These are phyloP conservation scores for Sarocladiaceae sp. DNA, from an alignment of 2,329 filamentous ascomycete genomes.

Conservation along the genomic window DNA sequence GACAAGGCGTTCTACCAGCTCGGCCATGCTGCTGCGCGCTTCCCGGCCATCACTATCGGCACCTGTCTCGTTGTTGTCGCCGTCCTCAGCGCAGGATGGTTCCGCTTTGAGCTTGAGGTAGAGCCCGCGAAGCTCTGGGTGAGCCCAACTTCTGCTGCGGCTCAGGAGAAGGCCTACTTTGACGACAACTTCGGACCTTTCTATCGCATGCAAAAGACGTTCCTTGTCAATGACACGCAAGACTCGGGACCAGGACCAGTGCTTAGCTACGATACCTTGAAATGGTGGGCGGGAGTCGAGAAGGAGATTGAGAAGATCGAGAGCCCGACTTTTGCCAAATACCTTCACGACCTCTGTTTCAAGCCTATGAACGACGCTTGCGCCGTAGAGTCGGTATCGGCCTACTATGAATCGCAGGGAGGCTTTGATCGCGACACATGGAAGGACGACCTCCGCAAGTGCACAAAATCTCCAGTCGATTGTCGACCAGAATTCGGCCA, in stretches of 20 bases:
- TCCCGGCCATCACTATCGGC: slow-evolving; percentile 78
- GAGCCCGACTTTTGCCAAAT: slow-evolving; percentile 63
- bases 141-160: slow-evolving; percentile 86
- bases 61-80: slow-evolving; percentile 70
- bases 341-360: slow-evolving; percentile 83
- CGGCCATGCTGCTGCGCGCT: slow-evolving; percentile 75
- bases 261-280: slow-evolving; percentile 79
- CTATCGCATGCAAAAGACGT: slow-evolving; percentile 89
- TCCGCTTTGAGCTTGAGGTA: slow-evolving; percentile 82
- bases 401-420: slow-evolving; percentile 57
- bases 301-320: slow-evolving; percentile 68
- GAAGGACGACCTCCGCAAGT: slow-evolving; percentile 67
- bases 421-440: slow-evolving; percentile 48
- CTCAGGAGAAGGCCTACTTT: slow-evolving; percentile 90
- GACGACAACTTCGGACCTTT: slow-evolving; percentile 93
- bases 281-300: slow-evolving; percentile 94
- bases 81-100: slow-evolving; percentile 81
- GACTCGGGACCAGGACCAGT: slow-evolving; percentile 66
- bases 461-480: slow-evolving; percentile 73
- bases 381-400: slow-evolving; percentile 87
- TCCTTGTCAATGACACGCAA: slow-evolving; percentile 83
- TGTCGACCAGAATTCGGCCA: slow-evolving; percentile 89
- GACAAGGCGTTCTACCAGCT: slow-evolving; percentile 77
- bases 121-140: slow-evolving; percentile 95
- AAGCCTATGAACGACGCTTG: slow-evolving; percentile 88